Base-by-base conservation (phyloP, 371 early-diverging fungal genomes). In the Rhizomucor pusillus region DNA sequence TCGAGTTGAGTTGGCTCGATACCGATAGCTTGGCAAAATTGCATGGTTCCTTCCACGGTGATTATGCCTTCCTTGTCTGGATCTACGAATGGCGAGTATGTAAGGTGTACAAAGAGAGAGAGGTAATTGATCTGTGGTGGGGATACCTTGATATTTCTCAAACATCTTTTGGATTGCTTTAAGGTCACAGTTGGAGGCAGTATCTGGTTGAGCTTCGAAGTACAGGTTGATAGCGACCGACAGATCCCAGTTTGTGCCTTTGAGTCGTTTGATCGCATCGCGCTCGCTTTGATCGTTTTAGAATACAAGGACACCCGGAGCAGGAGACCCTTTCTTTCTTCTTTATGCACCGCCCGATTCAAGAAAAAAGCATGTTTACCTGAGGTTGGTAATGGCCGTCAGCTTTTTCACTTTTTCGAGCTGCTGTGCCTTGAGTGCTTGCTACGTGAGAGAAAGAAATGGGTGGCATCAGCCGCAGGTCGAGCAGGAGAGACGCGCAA, bases 1-100 rank as follows among this genome's bases (percentile, higher is more conserved):
- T 89, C 89, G 29, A 87, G 76, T 54, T 90, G 88, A 14, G 83
- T 81, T 1, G 92, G 92, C 48, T 87, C 90, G 36, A 94, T 85
- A 23, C 71, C 82, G 45, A 94, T 71, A 63, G 88, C 91, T 18
- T 71, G 61, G 53, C 87, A 90, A 29, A 85, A 73, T 37, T 69
- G 64, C 66, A 86, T 86, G n/a, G 84, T 87, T 14, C 92, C 93
- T 29, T 92, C 91, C 12, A 89, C 75, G 36, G 75, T 61, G 43
- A 94, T 91, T 11, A 71, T 57, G 62, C 86, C 82, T n/a, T 57
- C 61, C 16, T 85, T 85, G 37, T 88, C 86, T 43, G 73, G 53
- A 52, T 88, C 88, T 88, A 47, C 22, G 22, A 45, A n/a, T n/a
- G n/a, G n/a, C n/a, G n/a, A n/a, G n/a, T n/a, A n/a, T n/a, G n/a